Base-by-base conservation (phyloP, 352 stramenopile species). In the Phytophthora citrophthora region DNA sequence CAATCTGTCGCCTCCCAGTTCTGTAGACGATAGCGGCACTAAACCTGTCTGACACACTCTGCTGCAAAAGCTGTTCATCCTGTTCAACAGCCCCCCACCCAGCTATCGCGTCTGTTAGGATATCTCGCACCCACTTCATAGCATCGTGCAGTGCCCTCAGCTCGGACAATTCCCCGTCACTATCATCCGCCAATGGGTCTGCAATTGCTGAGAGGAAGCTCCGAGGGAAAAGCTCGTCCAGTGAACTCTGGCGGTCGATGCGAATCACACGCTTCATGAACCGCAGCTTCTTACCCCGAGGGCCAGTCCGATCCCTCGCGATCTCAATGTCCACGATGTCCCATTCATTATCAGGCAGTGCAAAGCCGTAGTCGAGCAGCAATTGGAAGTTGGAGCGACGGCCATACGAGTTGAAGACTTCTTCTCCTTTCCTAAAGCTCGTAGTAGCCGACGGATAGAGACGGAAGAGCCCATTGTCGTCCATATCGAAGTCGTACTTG, bases 391-490 rank as follows among this genome's bases (percentile, higher is more conserved):
- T 98, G 43, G 77, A 57, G 23, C 93, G 74, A 3, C 90, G 77
- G 0, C 93, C 93, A 68, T 98, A 98, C 61, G 79, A 95, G 68
- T 98, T 98, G 64, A 97, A 97, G 16, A 95, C 89, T 67, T 98
- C 93, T 12, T 54, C 43, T 3, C 86, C 84, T 8, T 72, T 55
- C 0, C 49, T 58, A 61, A 90, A 97, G 45, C 52, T 48, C 24
- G 77, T 96, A 6, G 49, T 59, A 7, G 55, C 76, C 12, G 76
- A 93, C 12, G 89, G 86, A 76, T 77, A 91, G 36, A 91, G 73
- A 11, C 76, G 75, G 61, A 97, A 97, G 4, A 67, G 55, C 1
- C 63, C 74, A 31, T 88, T 88, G 11, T 45, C 61, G 44, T 83
- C 66, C 23, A 87, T 73, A 53, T 90, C 60, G 36, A 90, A 91